phyloP scores from a whole-genome alignment of 495 filamentous ascomycete species.

The Neurospora discreta region DNA sequence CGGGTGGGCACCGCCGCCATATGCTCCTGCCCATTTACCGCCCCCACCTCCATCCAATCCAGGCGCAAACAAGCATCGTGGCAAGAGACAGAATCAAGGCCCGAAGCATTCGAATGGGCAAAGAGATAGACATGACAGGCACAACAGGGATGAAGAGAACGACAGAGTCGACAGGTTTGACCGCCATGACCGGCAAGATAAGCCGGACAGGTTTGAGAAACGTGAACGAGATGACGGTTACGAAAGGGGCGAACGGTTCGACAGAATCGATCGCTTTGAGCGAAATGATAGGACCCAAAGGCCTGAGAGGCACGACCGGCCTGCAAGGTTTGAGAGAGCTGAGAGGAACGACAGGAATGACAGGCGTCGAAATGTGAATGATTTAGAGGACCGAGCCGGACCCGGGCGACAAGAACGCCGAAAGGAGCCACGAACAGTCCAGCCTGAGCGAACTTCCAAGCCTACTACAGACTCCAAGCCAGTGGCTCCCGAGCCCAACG shows the following conservation, averaged over 20 bases:
- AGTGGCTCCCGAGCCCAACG: background rate
- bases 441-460: background rate
- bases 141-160: background rate
- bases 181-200: background rate
- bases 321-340: background rate
- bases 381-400: background rate
- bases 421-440: background rate
- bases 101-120: slow-evolving; percentile 3
- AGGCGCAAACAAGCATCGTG: slow-evolving; percentile 6
- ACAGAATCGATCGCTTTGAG: background rate
- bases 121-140: slow-evolving; percentile 5
- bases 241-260: background rate
- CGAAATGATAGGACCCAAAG: background rate
- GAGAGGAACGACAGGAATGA: background rate
- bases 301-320: background rate
- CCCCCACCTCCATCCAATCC: slow-evolving; percentile 6
- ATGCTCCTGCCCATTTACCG: slow-evolving; percentile 11
- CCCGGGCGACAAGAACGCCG: background rate
- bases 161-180: background rate
- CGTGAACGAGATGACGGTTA: background rate
- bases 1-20: slow-evolving; percentile 10
- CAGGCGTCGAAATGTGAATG: background rate
- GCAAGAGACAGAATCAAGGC: slow-evolving; percentile 13
- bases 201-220: background rate
- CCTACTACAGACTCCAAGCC: background rate